A percentile compares a stretch with the other conserved stretches of the same genome.
Evolutionary conservation across 345 rosid genomes (phyloP).

Genomic region (Euphorbia tirucalli): DNA sequence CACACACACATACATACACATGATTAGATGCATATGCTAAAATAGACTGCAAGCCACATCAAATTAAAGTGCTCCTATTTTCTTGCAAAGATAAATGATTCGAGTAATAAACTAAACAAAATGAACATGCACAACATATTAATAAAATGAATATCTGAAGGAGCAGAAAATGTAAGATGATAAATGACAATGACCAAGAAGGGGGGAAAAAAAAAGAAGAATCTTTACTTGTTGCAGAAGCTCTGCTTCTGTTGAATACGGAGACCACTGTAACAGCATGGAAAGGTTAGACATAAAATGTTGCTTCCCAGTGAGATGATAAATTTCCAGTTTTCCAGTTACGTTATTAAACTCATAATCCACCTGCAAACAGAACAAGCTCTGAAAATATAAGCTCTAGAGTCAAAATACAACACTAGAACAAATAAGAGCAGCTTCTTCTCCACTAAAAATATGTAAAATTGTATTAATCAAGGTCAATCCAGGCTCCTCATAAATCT

Average conservation of each 20-base stretch:
- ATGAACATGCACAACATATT: too few relatives aligned
- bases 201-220: not conserved
- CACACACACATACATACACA: too few relatives aligned
- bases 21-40: too few relatives aligned
- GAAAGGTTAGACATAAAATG: conserved; percentile 64
- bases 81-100: too few relatives aligned
- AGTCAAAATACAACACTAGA: not conserved
- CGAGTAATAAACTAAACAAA: too few relatives aligned
- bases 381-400: not conserved
- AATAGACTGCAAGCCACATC: too few relatives aligned
- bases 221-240: conserved; percentile 86
- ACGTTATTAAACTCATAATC: conserved; percentile 58
- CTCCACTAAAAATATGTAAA: not conserved
- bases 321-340: conserved; percentile 37
- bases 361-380: conserved; percentile 46
- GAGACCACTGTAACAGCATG: conserved; percentile 80
- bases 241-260: conserved; percentile 75
- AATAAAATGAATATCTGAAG: not conserved
- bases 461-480: not conserved
- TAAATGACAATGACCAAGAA: conserved; percentile 1
- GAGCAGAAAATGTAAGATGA: not conserved
- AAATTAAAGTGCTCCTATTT: too few relatives aligned
- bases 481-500: not conserved
- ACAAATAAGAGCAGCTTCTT: not conserved
- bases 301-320: conserved; percentile 46